phyloP scores from a whole-genome alignment of 495 filamentous ascomycete genomes.

The Penicillium cosmopolitanum region DNA sequence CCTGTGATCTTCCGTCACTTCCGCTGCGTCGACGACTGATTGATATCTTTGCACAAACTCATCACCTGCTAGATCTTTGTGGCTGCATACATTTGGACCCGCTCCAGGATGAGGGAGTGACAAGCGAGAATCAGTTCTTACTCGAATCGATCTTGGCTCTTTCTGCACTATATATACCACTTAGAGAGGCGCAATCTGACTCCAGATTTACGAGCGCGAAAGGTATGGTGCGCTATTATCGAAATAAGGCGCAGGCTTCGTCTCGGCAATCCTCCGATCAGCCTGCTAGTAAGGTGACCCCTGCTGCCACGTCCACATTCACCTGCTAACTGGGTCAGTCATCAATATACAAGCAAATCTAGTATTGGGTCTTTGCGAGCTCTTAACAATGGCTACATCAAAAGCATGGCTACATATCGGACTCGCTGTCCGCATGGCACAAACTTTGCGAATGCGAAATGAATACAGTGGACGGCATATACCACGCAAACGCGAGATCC shows the following conservation, averaged over 20 bases:
- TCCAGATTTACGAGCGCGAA: background rate
- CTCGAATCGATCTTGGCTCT: background rate
- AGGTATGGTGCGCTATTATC: background rate
- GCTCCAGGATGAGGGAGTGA: background rate
- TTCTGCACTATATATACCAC: background rate
- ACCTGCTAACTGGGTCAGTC: background rate
- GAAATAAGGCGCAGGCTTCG: background rate
- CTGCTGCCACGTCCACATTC: background rate
- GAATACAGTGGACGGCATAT: background rate
- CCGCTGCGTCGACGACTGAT: background rate
- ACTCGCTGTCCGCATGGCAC: background rate
- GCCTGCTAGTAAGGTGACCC: background rate
- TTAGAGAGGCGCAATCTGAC: background rate
- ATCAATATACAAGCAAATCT: constrained; percentile 1
- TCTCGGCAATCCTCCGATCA: background rate
- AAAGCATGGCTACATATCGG: background rate
- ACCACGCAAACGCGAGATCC: background rate
- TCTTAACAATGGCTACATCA: background rate
- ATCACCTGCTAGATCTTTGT: background rate
- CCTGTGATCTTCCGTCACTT: background rate
- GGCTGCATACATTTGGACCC: background rate
- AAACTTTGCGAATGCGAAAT: background rate
- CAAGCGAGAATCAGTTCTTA: background rate
- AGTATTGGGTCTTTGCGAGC: background rate
- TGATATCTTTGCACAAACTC: background rate